Base-by-base conservation (phyloP, 805 yeast species). In the Teunomyces cretensis region DNA sequence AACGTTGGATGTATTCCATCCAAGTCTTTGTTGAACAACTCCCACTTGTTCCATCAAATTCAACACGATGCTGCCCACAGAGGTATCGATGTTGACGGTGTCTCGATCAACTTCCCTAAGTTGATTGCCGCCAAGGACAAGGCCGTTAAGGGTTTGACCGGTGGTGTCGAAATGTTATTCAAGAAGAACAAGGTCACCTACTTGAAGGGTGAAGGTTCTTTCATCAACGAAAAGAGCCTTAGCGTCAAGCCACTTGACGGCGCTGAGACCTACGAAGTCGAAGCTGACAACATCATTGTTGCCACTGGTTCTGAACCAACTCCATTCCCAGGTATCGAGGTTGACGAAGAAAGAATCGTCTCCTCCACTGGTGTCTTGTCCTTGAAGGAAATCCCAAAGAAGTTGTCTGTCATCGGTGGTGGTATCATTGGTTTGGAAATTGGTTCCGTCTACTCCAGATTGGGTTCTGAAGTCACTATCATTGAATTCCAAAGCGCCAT, bases 1-100 rank as follows among this genome's bases (percentile, higher is more conserved):
- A 94, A 94, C 70, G 98, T 94, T 44, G 99, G 99, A 41, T 94
- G 99, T 79, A 94, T 94, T 62, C 99, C 99, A 48, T 94, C 99
- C 54, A 94, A 94, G 73, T 88, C 99, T 5, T 72, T 94, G 48
- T 76, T 94, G 61, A 92, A 94, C 83, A 94, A 94, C 79, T 87
- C 98, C 13, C 96, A 90, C 49, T 68, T 92, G 56, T 92, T 80
- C 76, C 98, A 94, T 70, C 86, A 84, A 67, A 86, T 94, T 70
- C 76, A 82, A 68, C 85, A 82, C 61, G 99, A 94, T 64, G 76
- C 97, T 45, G 79, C 77, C 56, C 70, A 75, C 57, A 84, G 99
- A 70, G 99, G 99, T 72, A 91, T 94, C 57, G 94, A 88, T 50
- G 86, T 91, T 46, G 77, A 78, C 47, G 75, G 74, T 24, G 96